phyloP scores from a whole-genome alignment of 2,329 filamentous ascomycete genomes.

The Anthostomella pinea region DNA sequence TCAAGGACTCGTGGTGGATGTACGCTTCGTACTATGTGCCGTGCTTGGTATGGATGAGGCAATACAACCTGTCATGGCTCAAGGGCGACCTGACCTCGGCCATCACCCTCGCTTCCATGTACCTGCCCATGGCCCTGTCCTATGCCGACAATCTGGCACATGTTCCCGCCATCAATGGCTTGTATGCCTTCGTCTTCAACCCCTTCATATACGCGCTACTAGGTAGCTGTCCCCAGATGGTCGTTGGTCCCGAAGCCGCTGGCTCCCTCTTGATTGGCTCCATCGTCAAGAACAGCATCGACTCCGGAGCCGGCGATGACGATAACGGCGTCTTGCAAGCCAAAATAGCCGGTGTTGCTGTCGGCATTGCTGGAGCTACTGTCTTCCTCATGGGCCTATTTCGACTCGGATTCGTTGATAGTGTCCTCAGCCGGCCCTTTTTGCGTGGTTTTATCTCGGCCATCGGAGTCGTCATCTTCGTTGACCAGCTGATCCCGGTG shows the following conservation, averaged over 20 bases:
- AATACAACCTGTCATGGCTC: slow-evolving; percentile 80
- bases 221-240: slow-evolving; percentile 88
- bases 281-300: slow-evolving; percentile 76
- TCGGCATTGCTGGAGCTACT: slow-evolving; percentile 81
- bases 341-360: slow-evolving; percentile 81
- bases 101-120: slow-evolving; percentile 96
- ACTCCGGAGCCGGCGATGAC: slow-evolving; percentile 61
- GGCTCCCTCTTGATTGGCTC: slow-evolving; percentile 87
- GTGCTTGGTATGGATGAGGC: slow-evolving; percentile 82
- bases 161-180: slow-evolving; percentile 86
- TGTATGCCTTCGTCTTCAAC: slow-evolving; percentile 92
- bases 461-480: slow-evolving; percentile 92
- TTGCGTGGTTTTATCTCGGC: slow-evolving; percentile 94
- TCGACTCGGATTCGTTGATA: slow-evolving; percentile 88
- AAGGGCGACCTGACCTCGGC: slow-evolving; percentile 85
- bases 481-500: slow-evolving; percentile 91
- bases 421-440: slow-evolving; percentile 89
- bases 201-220: slow-evolving; percentile 88
- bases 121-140: slow-evolving; percentile 94
- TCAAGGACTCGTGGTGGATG: slow-evolving; percentile 73
- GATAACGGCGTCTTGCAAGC: slow-evolving; percentile 69
- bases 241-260: slow-evolving; percentile 92
- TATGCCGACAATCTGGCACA: slow-evolving; percentile 90
- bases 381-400: slow-evolving; percentile 85
- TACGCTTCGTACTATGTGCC: slow-evolving; percentile 94